These are phyloP conservation scores for Aspergillus affinis DNA, from an alignment of 495 filamentous ascomycete genomes.

Conservation along the genomic window DNA sequence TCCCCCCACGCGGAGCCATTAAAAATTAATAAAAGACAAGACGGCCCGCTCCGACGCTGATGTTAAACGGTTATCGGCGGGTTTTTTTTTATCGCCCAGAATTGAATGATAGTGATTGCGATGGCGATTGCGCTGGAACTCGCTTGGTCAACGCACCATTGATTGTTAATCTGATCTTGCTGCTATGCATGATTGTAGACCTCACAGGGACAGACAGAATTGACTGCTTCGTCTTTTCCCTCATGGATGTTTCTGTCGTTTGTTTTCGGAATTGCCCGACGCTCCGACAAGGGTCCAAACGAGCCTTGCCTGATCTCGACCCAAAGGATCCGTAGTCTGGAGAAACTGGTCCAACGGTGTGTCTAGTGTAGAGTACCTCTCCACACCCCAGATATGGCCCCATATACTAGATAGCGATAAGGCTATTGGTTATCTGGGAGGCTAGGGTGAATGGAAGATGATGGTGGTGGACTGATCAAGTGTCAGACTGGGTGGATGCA, in stretches of 20 bases:
- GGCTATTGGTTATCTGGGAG: background rate
- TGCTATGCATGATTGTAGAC: background rate
- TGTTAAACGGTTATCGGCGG: slow-evolving; percentile 2
- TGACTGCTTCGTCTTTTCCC: background rate
- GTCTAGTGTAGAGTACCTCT: background rate
- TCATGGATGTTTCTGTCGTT: background rate
- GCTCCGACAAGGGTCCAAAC: background rate
- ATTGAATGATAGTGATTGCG: background rate
- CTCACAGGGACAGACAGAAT: too few species aligned
- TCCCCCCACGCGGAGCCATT: background rate
- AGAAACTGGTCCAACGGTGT: background rate
- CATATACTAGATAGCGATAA: background rate
- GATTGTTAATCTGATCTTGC: background rate
- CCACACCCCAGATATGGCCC: background rate
- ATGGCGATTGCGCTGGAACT: too few species aligned
- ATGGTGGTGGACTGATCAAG: background rate
- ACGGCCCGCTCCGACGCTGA: slow-evolving; percentile 2
- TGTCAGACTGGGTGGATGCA: background rate
- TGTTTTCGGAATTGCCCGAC: background rate
- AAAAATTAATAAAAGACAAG: background rate
- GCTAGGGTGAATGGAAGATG: background rate
- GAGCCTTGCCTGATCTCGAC: background rate
- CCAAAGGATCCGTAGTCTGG: background rate
- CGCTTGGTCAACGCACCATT: slow-evolving; percentile 15
- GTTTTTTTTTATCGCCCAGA: slow-evolving; percentile 1